Conservation (phyloP, 2,329 filamentous ascomycete genomes). For the Clathrospora elynae region DNA sequence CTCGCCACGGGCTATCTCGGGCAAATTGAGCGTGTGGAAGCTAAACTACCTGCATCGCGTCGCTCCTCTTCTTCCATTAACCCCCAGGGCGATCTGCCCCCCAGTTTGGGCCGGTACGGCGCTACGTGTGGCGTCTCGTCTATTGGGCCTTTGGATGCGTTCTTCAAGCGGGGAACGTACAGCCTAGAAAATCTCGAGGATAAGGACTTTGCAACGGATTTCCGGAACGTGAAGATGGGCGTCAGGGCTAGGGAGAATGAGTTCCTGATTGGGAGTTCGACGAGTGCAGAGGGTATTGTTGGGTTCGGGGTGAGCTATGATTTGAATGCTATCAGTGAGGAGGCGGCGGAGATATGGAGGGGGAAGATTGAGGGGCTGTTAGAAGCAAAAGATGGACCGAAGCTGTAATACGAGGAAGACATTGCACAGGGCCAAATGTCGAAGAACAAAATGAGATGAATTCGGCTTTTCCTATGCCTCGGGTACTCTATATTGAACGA, state of each 20-base stretch:
- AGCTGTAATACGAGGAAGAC: slow-evolving; percentile 15
- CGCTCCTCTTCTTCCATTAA: slow-evolving; percentile 26
- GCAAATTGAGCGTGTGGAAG: slow-evolving; percentile 47
- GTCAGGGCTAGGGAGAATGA: slow-evolving; percentile 54
- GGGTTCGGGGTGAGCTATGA: slow-evolving; percentile 52
- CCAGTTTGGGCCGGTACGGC: slow-evolving; percentile 33
- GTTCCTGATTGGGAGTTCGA: slow-evolving; percentile 52
- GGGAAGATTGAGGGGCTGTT: slow-evolving; percentile 39
- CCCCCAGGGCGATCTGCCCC: slow-evolving; percentile 48
- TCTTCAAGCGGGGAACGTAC: slow-evolving; percentile 39
- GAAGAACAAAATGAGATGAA: slow-evolving; percentile 27
- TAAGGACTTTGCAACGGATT: slow-evolving; percentile 50
- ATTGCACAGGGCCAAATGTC: not conserved
- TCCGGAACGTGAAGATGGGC: slow-evolving; percentile 41
- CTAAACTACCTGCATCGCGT: slow-evolving; percentile 41
- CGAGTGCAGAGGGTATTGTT: slow-evolving; percentile 45
- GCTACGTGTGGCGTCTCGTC: slow-evolving; percentile 55
- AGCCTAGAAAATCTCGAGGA: slow-evolving; percentile 32
- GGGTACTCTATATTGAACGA: slow-evolving; percentile 43
- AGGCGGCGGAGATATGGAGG: slow-evolving; percentile 40
- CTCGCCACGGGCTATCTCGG: slow-evolving; percentile 53
- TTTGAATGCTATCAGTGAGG: slow-evolving; percentile 43
- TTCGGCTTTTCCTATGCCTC: slow-evolving; percentile 35
- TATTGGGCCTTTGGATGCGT: slow-evolving; percentile 46
- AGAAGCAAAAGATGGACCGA: slow-evolving; percentile 27